Evolutionary conservation across 2,329 filamentous ascomycete species (phyloP), one percentile per base, ranked within the genome.

Genomic region (Trichophyton verrucosum): DNA sequence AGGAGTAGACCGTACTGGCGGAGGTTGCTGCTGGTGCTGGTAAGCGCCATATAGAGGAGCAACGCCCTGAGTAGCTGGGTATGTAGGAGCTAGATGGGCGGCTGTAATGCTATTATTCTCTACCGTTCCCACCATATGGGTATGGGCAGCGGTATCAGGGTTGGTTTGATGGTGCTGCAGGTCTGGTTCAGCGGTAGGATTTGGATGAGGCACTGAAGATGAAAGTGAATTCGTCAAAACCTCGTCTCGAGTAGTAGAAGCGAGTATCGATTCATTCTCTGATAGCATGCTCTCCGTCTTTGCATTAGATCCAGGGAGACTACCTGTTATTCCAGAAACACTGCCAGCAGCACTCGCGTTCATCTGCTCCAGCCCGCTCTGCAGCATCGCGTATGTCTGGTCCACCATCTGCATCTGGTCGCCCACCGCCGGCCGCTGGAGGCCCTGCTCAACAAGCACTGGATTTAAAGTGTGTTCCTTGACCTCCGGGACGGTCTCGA

Each of bases 401-500:
- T 42, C 17, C 27, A 57, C 47, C 58, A 60, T 59, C 58, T 63
- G 59, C 58, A 60, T 59, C 58, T 63, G 59, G 47, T 59, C 60
- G 27, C 60, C 60, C 24, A 63, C 36, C 20, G 53, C 33, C 33
- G 33, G 33, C 33, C 33, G 62, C 49, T 61, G 60, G 24, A 58
- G 9, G 13, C 56, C 47, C 42, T 57, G 56, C 27, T 30, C 59
- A n/a, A 38, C 36, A 30, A 27, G 58, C 24, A 49, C 38, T 38
- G 57, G 55, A 17, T 59, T 36, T 30, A 47, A 38, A 24, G 61
- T 59, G 22, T 44, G 42, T 22, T 67, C 61, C 60, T 67, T 67
- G 61, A 66, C 64, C 56, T 68, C 62, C 58, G 64, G 61, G 44
- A 71, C 71, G 68, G 77, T 81, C 63, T 77, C 77, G 71, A 83